phyloP scores from a whole-genome alignment of 805 yeast species.

The Candida mattraensis region DNA sequence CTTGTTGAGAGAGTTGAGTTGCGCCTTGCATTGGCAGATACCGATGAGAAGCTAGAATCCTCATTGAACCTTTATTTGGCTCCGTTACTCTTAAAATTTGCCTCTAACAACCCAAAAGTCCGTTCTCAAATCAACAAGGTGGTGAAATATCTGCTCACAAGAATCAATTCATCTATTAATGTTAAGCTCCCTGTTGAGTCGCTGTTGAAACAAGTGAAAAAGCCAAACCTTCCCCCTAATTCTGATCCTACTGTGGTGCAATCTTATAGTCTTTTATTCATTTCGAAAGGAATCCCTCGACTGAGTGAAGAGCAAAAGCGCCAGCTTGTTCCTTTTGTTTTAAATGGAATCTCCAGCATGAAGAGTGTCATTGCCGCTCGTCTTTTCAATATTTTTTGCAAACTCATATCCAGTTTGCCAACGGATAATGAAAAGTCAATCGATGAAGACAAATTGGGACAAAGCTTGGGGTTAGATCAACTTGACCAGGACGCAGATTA shows the following conservation, averaged over 20 bases:
- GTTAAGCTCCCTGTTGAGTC: slow-evolving; percentile 65
- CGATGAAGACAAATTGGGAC: slow-evolving; percentile 39
- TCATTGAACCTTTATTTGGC: slow-evolving; percentile 63
- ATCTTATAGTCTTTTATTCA: slow-evolving; percentile 61
- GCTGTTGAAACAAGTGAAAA: slow-evolving; percentile 61
- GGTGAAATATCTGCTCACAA: slow-evolving; percentile 63
- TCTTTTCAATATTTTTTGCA: slow-evolving; percentile 59
- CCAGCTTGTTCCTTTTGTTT: slow-evolving; percentile 46
- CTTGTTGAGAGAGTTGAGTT: slow-evolving; percentile 79
- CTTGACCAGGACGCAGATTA: slow-evolving; percentile 42
- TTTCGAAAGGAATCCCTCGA: slow-evolving; percentile 67
- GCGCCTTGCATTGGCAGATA: slow-evolving; percentile 71
- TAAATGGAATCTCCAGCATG: slow-evolving; percentile 46
- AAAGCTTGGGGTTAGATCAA: slow-evolving; percentile 37
- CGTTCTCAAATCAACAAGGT: slow-evolving; percentile 62
- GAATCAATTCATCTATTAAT: slow-evolving; percentile 55
- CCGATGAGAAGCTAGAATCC: slow-evolving; percentile 62
- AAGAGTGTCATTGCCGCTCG: slow-evolving; percentile 43
- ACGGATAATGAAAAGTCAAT: slow-evolving; percentile 47
- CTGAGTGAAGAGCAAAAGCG: slow-evolving; percentile 38
- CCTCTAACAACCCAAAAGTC: slow-evolving; percentile 67
- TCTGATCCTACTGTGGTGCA: slow-evolving; percentile 52
- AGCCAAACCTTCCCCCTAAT: slow-evolving; percentile 45
- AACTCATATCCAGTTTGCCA: slow-evolving; percentile 49
- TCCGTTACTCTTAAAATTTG: slow-evolving; percentile 76